phyloP scores from a whole-genome alignment of 345 rosid species.

The Moricandia moricandioides region DNA sequence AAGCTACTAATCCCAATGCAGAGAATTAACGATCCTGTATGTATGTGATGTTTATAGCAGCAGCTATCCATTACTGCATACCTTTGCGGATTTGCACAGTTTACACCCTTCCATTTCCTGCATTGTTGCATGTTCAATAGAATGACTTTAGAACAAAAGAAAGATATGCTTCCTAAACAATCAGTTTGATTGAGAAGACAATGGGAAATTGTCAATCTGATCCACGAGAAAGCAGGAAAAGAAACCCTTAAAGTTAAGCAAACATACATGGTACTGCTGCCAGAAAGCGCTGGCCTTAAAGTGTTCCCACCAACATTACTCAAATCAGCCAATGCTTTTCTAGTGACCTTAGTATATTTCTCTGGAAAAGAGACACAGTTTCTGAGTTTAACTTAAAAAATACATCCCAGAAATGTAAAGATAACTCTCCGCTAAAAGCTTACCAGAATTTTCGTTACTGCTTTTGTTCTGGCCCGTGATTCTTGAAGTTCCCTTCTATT shows the following conservation, averaged over 20 bases:
- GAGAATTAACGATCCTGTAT: neutral
- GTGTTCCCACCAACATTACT: slow-evolving; percentile 50
- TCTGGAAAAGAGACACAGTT: slow-evolving; percentile 36
- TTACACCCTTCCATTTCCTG: slow-evolving; percentile 38
- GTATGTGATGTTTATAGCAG: neutral
- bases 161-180: neutral
- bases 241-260: slow-evolving; percentile 12
- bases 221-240: neutral
- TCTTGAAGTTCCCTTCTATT: slow-evolving; percentile 44
- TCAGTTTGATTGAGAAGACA: neutral
- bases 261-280: slow-evolving; percentile 56
- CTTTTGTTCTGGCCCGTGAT: slow-evolving; percentile 41
- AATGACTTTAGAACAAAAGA: neutral
- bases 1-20: neutral
- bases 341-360: slow-evolving; percentile 39
- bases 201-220: neutral
- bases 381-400: slow-evolving; percentile 1
- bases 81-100: slow-evolving; percentile 29
- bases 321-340: slow-evolving; percentile 77
- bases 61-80: slow-evolving; percentile 1
- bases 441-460: slow-evolving; percentile 45
- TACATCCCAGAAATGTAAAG: neutral
- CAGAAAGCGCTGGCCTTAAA: slow-evolving; percentile 41
- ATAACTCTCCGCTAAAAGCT: slow-evolving; percentile 15
- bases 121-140: slow-evolving; percentile 5